Evolutionary conservation across 352 stramenopile genomes (phyloP).

Genomic region (Plasmopara viticola): DNA sequence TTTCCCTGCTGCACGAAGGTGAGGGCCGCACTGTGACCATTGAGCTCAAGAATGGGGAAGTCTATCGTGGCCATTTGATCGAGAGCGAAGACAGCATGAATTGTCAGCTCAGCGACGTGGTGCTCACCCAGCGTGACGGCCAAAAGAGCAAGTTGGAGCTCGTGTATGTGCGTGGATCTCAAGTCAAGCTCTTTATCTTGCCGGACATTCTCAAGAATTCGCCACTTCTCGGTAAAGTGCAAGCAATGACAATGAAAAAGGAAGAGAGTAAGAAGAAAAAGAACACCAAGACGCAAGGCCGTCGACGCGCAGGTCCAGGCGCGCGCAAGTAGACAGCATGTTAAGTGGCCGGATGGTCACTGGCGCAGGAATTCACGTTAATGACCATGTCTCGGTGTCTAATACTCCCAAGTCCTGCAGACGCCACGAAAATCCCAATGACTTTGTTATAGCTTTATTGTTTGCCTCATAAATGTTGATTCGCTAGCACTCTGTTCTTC

Average conservation of each 20-base stretch:
- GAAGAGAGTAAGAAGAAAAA: conserved; percentile 54
- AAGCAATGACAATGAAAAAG: conserved; percentile 72
- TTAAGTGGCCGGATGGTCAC: neutral
- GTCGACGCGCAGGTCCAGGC: conserved; percentile 14
- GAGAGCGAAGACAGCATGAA: conserved; percentile 96
- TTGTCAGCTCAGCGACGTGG: conserved; percentile 91
- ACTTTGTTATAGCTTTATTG: too few species aligned
- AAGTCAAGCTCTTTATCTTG: conserved; percentile 96
- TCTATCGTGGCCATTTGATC: conserved; percentile 76
- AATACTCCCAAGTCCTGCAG: neutral
- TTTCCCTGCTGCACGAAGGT: conserved; percentile 83
- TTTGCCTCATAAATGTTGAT: too few species aligned
- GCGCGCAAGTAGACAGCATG: conserved; percentile 33
- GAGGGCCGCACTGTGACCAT: conserved; percentile 81
- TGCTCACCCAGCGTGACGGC: conserved; percentile 80
- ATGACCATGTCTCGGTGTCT: neutral
- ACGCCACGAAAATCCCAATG: too few species aligned
- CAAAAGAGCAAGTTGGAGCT: conserved; percentile 77
- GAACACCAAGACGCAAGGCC: conserved; percentile 17
- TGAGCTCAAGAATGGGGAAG: conserved; percentile 86
- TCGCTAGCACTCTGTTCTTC: too few species aligned
- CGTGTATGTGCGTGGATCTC: conserved; percentile 94
- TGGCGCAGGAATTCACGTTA: conserved; percentile 1
- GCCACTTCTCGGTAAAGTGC: conserved; percentile 94
- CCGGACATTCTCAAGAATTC: conserved; percentile 97